phyloP scores from a whole-genome alignment of 139 green algal species.

The Edaphochlamys debaryana region DNA sequence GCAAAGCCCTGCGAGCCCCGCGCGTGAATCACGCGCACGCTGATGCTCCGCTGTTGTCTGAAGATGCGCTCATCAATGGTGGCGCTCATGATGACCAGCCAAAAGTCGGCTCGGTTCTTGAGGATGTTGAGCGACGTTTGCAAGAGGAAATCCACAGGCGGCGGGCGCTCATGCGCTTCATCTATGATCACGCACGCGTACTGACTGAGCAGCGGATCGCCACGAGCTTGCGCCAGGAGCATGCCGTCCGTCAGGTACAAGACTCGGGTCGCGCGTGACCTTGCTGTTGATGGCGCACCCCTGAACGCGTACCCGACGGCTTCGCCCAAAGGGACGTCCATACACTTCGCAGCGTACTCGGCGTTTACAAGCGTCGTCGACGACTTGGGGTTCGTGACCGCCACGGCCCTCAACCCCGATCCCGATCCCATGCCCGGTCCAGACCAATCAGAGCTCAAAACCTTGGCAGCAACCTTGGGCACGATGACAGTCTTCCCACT shows the following conservation, averaged over 20 bases:
- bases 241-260: slow-evolving; percentile 46
- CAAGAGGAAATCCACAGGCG: background rate
- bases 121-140: background rate
- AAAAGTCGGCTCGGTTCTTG: background rate
- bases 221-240: background rate
- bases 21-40: background rate
- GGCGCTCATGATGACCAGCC: slow-evolving; percentile 32
- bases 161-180: slow-evolving; percentile 45
- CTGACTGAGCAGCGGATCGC: background rate
- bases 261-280: background rate
- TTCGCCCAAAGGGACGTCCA: background rate
- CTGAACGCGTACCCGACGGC: slow-evolving; percentile 41
- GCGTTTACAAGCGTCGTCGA: slow-evolving; percentile 1
- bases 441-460: no score
- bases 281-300: background rate
- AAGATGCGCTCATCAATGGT: slow-evolving; percentile 7
- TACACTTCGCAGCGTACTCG: background rate
- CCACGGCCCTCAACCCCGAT: no score
- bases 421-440: no score
- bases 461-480: background rate
- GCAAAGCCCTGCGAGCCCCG: background rate
- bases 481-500: slow-evolving; percentile 34
- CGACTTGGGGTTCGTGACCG: slow-evolving; percentile 6
- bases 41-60: background rate
- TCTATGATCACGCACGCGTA: slow-evolving; percentile 39